A percentile compares a stretch with the other conserved stretches of the same genome.
Conservation (phyloP, 352 stramenopile genomes). For the Globisporangium sylvaticum region DNA sequence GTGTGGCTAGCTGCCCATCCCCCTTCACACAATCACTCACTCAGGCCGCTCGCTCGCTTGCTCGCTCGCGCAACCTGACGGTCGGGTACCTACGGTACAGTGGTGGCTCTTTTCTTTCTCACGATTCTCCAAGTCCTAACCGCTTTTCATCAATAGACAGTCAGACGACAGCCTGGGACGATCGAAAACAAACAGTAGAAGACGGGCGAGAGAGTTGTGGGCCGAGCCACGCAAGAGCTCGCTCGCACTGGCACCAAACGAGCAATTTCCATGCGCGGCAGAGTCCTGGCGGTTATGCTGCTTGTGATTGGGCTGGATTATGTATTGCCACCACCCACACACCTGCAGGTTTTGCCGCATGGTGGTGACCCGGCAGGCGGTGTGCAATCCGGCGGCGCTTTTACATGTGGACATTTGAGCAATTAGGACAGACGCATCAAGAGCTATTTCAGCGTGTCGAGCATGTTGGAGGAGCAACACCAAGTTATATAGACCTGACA, state of each 20-base stretch:
- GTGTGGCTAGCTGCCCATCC: neutral
- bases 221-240: neutral
- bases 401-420: neutral
- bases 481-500: neutral
- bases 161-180: neutral
- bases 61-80: neutral
- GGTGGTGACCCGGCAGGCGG: too few relatives aligned
- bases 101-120: neutral
- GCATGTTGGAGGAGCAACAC: neutral
- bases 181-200: neutral
- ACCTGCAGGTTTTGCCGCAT: neutral
- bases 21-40: constrained; percentile 7
- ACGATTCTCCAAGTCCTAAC: neutral
- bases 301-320: neutral
- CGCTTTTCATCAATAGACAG: neutral
- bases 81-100: neutral
- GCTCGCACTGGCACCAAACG: neutral
- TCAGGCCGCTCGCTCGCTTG: neutral
- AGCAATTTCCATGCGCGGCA: neutral
- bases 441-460: neutral
- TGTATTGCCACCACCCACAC: neutral
- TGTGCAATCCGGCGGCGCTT: neutral
- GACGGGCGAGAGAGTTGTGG: neutral
- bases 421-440: neutral
- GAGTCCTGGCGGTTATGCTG: neutral